Conservation (phyloP, 495 filamentous ascomycete species). For the Penicillium antarcticum region DNA sequence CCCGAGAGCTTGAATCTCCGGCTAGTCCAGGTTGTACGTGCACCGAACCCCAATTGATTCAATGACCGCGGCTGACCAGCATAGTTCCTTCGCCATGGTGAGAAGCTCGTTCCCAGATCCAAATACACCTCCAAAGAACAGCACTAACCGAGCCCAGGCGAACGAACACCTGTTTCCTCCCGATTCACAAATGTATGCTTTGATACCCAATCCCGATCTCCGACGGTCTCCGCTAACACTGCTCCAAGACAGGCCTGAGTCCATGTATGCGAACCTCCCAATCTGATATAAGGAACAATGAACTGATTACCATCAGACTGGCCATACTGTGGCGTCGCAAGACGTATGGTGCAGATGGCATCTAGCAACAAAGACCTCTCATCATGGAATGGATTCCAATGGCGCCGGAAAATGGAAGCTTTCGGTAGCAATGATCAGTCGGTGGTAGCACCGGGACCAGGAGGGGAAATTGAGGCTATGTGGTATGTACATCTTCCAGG, state of each 20-base stretch:
- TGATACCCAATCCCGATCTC: background rate
- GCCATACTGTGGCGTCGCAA: constrained; percentile 85
- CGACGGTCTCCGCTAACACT: constrained; percentile 21
- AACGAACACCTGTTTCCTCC: constrained; percentile 79
- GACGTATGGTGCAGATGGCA: constrained; percentile 67
- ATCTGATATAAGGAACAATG: constrained; percentile 10
- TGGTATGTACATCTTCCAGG: constrained; percentile 48
- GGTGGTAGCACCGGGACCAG: constrained; percentile 61
- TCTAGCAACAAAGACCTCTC: constrained; percentile 54
- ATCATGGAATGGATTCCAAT: constrained; percentile 67
- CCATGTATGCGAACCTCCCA: constrained; percentile 50
- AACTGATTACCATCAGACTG: constrained; percentile 53
- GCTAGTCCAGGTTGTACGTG: constrained; percentile 77
- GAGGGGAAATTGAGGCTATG: constrained; percentile 68
- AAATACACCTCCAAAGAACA: background rate
- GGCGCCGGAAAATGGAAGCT: constrained; percentile 75
- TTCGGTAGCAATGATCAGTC: constrained; percentile 72
- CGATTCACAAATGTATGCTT: constrained; percentile 76
- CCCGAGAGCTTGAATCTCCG: constrained; percentile 75
- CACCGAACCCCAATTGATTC: background rate
- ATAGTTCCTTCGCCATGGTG: constrained; percentile 81
- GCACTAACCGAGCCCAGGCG: constrained; percentile 44
- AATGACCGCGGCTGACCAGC: constrained; percentile 8
- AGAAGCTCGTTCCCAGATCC: constrained; percentile 6
- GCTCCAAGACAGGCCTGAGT: constrained; percentile 62